Conservation (phyloP, 495 filamentous ascomycete species). For the Usnea hakonensis region DNA sequence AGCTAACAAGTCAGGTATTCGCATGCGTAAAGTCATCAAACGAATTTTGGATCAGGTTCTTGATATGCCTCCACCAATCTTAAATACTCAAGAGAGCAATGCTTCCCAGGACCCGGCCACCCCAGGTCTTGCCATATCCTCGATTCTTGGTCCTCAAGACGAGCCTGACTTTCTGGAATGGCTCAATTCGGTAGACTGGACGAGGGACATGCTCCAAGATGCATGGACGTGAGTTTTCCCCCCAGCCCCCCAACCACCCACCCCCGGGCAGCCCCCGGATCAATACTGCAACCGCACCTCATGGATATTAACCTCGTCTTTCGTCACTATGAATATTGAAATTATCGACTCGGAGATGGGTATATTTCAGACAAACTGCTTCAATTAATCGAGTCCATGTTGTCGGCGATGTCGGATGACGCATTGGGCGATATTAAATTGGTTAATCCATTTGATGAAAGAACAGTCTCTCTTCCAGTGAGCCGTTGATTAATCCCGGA, state of each 20-base stretch:
- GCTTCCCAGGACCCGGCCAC: not conserved
- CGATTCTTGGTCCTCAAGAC: not conserved
- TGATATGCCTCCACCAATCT: slow-evolving; percentile 29
- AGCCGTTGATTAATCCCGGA: not conserved
- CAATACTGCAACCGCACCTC: no score
- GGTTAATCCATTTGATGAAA: not conserved
- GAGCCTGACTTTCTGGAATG: slow-evolving; percentile 7
- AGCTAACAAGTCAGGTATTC: slow-evolving; percentile 1
- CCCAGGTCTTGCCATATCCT: slow-evolving; percentile 4
- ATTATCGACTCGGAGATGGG: no score
- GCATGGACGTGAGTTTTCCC: slow-evolving; percentile 16
- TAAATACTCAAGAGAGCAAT: not conserved
- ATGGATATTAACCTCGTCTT: no score
- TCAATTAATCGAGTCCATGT: no score
- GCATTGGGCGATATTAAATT: not conserved
- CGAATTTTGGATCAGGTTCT: slow-evolving; percentile 38
- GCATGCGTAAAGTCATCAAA: slow-evolving; percentile 33
- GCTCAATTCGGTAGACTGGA: slow-evolving; percentile 9
- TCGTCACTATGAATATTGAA: no score
- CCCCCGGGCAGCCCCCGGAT: no score
- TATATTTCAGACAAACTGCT: no score
- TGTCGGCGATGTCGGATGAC: not conserved
- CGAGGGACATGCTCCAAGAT: slow-evolving; percentile 11
- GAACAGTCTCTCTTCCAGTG: no score
- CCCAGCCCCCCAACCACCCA: no score